Conservation (phyloP, 768 basidiomycete species). For the Lentinula lateritia region DNA sequence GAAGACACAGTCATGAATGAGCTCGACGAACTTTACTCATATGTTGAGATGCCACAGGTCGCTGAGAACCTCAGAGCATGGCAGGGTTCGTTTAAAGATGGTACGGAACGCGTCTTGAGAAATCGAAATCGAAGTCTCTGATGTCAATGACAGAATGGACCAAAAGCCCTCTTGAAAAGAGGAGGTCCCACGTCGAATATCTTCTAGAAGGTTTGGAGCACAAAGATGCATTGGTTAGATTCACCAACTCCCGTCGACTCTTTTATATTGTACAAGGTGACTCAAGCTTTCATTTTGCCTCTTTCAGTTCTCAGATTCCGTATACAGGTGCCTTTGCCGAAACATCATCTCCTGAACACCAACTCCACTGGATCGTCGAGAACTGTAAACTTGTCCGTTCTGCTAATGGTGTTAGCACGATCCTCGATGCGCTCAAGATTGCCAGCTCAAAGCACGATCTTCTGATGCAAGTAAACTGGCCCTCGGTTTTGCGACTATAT, state of each 20-base stretch:
- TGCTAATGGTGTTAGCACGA: constrained; percentile 76
- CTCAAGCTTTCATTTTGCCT: constrained; percentile 10
- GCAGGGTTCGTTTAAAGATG: constrained; percentile 76
- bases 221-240: constrained; percentile 75
- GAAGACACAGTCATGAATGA: constrained; percentile 95
- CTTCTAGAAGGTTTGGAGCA: constrained; percentile 88
- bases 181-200: constrained; percentile 71
- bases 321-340: constrained; percentile 81
- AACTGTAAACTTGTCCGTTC: constrained; percentile 83
- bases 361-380: constrained; percentile 93
- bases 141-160: constrained; percentile 61
- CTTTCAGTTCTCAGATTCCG: constrained; percentile 1
- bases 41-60: constrained; percentile 90
- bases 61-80: constrained; percentile 84
- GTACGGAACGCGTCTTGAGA: constrained; percentile 32
- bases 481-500: not conserved
- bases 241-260: constrained; percentile 79
- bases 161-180: constrained; percentile 50
- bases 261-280: constrained; percentile 92
- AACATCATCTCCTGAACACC: constrained; percentile 87
- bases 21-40: constrained; percentile 97
- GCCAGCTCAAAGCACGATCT: constrained; percentile 84
- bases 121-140: not conserved
- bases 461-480: constrained; percentile 46
- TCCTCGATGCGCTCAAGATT: constrained; percentile 87